Evolutionary conservation across 495 filamentous ascomycete genomes (phyloP).

Genomic region (Bacidia rubella): DNA sequence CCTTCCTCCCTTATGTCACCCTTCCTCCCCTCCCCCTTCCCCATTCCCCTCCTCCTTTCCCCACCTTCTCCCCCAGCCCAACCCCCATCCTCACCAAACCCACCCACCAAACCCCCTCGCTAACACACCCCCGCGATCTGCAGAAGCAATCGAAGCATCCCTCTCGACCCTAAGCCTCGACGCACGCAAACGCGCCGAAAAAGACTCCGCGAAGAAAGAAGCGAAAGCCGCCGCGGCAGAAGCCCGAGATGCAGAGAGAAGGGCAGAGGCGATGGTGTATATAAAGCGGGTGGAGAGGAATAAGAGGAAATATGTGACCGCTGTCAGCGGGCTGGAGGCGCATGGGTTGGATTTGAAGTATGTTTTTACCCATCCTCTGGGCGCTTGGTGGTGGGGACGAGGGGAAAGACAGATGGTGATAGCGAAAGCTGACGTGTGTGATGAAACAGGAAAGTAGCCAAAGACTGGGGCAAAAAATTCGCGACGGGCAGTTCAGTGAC

Average conservation of each 20-base stretch:
- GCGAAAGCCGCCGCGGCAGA: conserved; percentile 80
- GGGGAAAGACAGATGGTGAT: not conserved
- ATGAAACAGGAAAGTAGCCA: conserved; percentile 31
- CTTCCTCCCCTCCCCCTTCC: not conserved
- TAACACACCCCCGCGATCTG: not conserved
- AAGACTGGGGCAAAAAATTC: conserved; percentile 84
- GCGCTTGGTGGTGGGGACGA: not conserved
- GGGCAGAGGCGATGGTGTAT: conserved; percentile 63
- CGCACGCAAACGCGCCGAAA: conserved; percentile 81
- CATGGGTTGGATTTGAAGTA: conserved; percentile 79
- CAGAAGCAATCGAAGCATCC: conserved; percentile 71
- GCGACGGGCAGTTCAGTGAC: conserved; percentile 90
- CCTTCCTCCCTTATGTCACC: not conserved
- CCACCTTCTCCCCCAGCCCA: conserved; percentile 3
- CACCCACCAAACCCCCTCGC: not conserved
- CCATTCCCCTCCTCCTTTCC: not conserved
- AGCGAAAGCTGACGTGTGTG: not conserved
- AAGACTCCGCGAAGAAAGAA: conserved; percentile 88
- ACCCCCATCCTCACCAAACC: not conserved
- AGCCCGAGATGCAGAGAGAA: conserved; percentile 60
- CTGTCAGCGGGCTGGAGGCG: conserved; percentile 75
- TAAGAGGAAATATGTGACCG: conserved; percentile 92
- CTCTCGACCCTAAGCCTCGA: conserved; percentile 74
- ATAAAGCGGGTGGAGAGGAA: conserved; percentile 97
- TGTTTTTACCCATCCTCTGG: not conserved